Evolutionary conservation across 192 early-diverging fungal genomes (phyloP).

Genomic region (Coemansia sp.): DNA sequence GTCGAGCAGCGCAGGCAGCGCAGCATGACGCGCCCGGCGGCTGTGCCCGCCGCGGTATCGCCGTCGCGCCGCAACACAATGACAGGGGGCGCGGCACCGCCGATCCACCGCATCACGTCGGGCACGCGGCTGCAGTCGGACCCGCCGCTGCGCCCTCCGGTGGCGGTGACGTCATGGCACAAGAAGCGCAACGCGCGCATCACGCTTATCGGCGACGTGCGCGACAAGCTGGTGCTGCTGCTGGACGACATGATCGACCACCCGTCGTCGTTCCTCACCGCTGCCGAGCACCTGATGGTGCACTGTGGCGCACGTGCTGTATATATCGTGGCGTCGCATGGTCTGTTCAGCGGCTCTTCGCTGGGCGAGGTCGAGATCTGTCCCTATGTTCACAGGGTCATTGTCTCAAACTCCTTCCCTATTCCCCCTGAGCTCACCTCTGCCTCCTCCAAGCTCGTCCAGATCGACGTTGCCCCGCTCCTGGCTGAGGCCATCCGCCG

Average conservation of each 20-base stretch:
- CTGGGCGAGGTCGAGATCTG: slow-evolving; percentile 82
- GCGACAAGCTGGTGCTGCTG: slow-evolving; percentile 81
- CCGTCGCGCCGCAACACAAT: slow-evolving; percentile 12
- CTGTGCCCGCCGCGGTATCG: slow-evolving; percentile 27
- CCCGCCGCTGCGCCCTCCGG: slow-evolving; percentile 49
- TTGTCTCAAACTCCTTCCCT: slow-evolving; percentile 93
- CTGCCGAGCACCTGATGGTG: slow-evolving; percentile 84
- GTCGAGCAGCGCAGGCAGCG: slow-evolving; percentile 32
- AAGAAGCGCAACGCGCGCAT: slow-evolving; percentile 63
- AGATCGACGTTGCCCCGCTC: slow-evolving; percentile 88
- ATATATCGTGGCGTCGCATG: slow-evolving; percentile 92
- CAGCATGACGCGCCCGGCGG: slow-evolving; percentile 20
- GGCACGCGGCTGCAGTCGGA: slow-evolving; percentile 55
- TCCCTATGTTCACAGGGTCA: slow-evolving; percentile 70
- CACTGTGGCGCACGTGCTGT: slow-evolving; percentile 81
- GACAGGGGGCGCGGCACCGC: slow-evolving; percentile 8
- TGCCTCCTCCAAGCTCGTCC: slow-evolving; percentile 71
- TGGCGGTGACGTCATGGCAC: slow-evolving; percentile 56
- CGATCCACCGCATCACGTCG: slow-evolving; percentile 51
- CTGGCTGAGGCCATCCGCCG: slow-evolving; percentile 92
- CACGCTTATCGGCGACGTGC: slow-evolving; percentile 92
- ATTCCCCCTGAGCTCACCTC: slow-evolving; percentile 68
- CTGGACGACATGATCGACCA: slow-evolving; percentile 97
- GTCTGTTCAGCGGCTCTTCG: slow-evolving; percentile 87
- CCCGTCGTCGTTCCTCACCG: slow-evolving; percentile 86